Evolutionary conservation across 805 yeast genomes (phyloP), one percentile per base, ranked within the genome.

Genomic region (Kodamaea kaohsiungensis): DNA sequence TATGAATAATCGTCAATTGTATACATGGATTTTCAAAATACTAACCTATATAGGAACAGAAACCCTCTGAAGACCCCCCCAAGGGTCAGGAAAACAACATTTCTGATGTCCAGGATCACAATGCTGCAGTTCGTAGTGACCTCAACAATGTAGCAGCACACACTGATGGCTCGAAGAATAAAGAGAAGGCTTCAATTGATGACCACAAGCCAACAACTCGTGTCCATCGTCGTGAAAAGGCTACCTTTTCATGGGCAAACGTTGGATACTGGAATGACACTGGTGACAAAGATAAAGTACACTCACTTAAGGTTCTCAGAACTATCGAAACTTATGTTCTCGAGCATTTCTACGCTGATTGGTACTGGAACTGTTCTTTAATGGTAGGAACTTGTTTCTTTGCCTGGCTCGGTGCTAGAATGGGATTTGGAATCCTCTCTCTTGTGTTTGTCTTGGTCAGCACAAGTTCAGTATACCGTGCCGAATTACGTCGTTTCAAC

Each of bases 401-500:
- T 64, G 76, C 91, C 1, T 89, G 92, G 90, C 57, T 78, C 3
- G 69, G 84, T 48, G 91, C 91, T 1, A 77, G 83, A 61, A 56
- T 76, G 33, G 86, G 91, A 0, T 82, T 84, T 40, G 88, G 93
- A 2, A 65, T 89, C 62, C 79, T 88, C 66, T 81, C 88, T 6
- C 67, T 88, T 15, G 72, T 79, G 4, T 72, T 87, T 57, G 86
- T 89, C 1, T 74, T 86, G 51, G 67, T 87, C 40, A 78, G 81
- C 54, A 77, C 88, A 22, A 79, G 84, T 22, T 83, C 92, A 0
- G 87, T 86, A 13, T 89, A 88, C 68, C 78, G 88, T 53, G 73
- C 84, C 15, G 95, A 89, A 68, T 84, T 85, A 61, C 81, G 93
- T 64, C 81, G 96, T 64, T 88, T 88, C 66, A 85, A 85, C 65